Base-by-base conservation (phyloP, 2,329 filamentous ascomycete species). In the Monilinia fructicola region DNA sequence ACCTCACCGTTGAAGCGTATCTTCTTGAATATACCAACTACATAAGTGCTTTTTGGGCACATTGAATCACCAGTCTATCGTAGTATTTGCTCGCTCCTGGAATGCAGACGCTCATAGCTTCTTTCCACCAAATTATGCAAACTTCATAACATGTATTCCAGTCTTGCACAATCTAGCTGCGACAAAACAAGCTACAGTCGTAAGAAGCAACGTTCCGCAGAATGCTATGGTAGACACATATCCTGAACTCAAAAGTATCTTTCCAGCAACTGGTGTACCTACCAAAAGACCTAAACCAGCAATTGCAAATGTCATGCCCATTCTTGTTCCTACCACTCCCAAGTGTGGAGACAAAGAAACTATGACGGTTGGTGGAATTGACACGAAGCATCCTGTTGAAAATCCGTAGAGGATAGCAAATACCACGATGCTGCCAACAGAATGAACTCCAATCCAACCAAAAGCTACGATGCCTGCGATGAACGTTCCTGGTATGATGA, bases 401-500 rank as follows among this genome's bases (percentile, higher is more conserved):
- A 71, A 71, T 31, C 67, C 69, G 21, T 69, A 72, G 10, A 72
- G 18, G 12, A 69, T 9, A 6, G 61, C 48, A n/a, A 69, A 68
- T 4, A 70, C 60, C 10, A 71, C 53, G 4, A 73, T 54, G 7
- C 62, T 65, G 4, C 58, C 64, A 16, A 67, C 68, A n/a, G 44
- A 65, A 2, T 53, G 40, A 38, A 73, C 59, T 1, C 53, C 59
- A n/a, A 68, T 67, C 67, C 67, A 72, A 21, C 62, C 64, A 26
- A 70, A 68, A 2, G 59, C 59, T 3, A 69, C 35, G 11, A 71
- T 35, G 23, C 54, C 58, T 11, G 69, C 63, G 21, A 70, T 56
- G 11, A 69, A n/a, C 26, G 61, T 64, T 18, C 64, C 56, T 4
- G 68, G 66, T 31, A 67, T 64, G 31, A 85, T 78, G 48, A 81